These are phyloP conservation scores for Geotrichum cucujoidarum DNA, from an alignment of 1,139 yeast genomes.

Conservation along the genomic window DNA sequence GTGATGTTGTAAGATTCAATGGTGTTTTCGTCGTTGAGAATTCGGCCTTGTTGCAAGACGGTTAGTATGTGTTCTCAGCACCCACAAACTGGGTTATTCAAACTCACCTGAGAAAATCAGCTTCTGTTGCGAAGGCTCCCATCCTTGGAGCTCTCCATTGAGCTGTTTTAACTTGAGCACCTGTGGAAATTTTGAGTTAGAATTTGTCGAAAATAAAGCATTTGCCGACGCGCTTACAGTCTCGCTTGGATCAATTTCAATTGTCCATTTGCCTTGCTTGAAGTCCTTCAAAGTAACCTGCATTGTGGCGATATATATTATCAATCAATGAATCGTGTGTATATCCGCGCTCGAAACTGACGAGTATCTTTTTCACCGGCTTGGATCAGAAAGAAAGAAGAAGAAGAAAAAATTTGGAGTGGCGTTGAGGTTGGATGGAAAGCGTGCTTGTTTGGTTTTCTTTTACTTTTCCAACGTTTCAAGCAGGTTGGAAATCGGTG, in stretches of 20 bases:
- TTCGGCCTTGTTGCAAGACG: slow-evolving; percentile 66
- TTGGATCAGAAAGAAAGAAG: background rate
- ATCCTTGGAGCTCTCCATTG: slow-evolving; percentile 61
- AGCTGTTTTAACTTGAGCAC: slow-evolving; percentile 67
- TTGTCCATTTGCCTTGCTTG: slow-evolving; percentile 79
- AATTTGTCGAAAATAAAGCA: slow-evolving; percentile 1
- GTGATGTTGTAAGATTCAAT: slow-evolving; percentile 70
- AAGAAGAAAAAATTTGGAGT: slow-evolving; percentile 11
- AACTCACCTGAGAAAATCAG: slow-evolving; percentile 75
- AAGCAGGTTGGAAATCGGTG: too few species aligned
- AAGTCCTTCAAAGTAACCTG: slow-evolving; percentile 84
- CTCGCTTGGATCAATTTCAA: slow-evolving; percentile 68
- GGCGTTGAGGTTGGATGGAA: slow-evolving; percentile 5
- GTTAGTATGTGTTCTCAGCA: too few species aligned
- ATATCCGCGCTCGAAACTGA: too few species aligned
- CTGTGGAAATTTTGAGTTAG: slow-evolving; percentile 35
- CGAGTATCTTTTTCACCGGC: too few species aligned
- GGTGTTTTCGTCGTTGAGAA: slow-evolving; percentile 76
- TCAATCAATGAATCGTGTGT: too few species aligned
- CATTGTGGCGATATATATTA: slow-evolving; percentile 48
- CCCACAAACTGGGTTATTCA: too few species aligned
- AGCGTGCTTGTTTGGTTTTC: background rate
- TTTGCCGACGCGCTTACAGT: slow-evolving; percentile 48
- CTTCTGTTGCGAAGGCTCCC: slow-evolving; percentile 74
- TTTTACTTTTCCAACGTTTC: too few species aligned